Percentiles rank a stretch among this genome's conserved stretches.
Evolutionary conservation across 306 rosid genomes (phyloP).

Genomic region (Lathyrus aphaca): DNA sequence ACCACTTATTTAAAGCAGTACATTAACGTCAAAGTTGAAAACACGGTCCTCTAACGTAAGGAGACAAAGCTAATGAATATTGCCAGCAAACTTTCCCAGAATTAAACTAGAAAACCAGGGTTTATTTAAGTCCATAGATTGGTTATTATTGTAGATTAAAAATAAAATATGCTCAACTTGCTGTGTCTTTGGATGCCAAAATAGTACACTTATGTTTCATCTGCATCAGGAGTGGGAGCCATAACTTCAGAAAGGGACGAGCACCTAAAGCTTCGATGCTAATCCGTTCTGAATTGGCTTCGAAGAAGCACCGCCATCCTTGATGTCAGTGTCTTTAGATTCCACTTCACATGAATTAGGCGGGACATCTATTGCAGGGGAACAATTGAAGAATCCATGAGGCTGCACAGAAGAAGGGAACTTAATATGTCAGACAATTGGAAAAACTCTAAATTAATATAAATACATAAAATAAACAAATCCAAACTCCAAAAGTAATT

Average conservation of each 20-base stretch:
- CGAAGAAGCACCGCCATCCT: slow-evolving; percentile 44
- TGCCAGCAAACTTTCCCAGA: background rate
- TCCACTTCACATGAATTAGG: slow-evolving; percentile 69
- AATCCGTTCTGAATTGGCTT: slow-evolving; percentile 53
- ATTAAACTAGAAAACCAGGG: background rate
- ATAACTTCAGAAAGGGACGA: background rate
- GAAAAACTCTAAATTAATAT: slow-evolving; percentile 24
- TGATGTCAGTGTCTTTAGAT: slow-evolving; percentile 55
- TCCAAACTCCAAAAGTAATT: background rate
- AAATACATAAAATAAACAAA: background rate
- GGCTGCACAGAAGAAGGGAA: slow-evolving; percentile 70
- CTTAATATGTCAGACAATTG: slow-evolving; percentile 31
- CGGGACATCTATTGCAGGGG: slow-evolving; percentile 83
- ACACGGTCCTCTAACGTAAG: background rate
- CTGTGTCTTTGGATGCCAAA: slow-evolving; percentile 17
- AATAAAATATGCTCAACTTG: slow-evolving; percentile 15
- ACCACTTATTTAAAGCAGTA: slow-evolving; percentile 6
- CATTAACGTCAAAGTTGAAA: background rate
- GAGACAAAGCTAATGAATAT: slow-evolving; percentile 18
- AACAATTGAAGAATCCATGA: slow-evolving; percentile 92
- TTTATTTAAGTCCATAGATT: slow-evolving; percentile 4
- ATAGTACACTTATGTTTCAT: background rate
- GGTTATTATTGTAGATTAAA: slow-evolving; percentile 10
- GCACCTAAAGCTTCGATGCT: slow-evolving; percentile 57
- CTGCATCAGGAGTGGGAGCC: background rate